Evolutionary conservation across 108 stramenopile species (phyloP), one percentile per base, ranked within the genome.

Genomic region (Pseudonitzschia multistriata): DNA sequence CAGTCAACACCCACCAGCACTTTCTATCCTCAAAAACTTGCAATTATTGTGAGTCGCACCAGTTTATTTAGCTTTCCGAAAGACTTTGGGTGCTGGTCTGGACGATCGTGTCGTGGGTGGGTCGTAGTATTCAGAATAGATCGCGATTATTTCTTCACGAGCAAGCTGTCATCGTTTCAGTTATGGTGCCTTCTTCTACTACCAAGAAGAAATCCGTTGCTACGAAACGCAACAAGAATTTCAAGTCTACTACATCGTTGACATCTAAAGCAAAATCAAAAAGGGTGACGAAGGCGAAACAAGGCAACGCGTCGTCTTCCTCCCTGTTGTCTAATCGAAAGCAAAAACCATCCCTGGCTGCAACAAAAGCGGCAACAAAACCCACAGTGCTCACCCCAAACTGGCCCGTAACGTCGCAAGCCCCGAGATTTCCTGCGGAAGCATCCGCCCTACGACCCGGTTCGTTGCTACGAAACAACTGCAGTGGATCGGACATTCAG

Each of bases 401-500:
- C 25, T 78, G 70, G 71, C 77, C 77, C 15, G 71, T 78, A 5
- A 28, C 50, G 30, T 61, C 69, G 15, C 15, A 35, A 57, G 66
- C 71, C 17, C 71, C 64, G 14, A 28, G n/a, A 3, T 34, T 72
- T 52, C 53, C 74, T n/a, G 5, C 62, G 28, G 50, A 37, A 19
- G 66, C 65, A 13, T 67, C 74, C 29, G 71, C 76, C 14, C 47
- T 83, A 25, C 19, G 27, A 14, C 82, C 82, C 19, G 82, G 82
- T 36, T 63, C 72, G 7, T 52, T 71, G 24, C 34, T 83, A 24
- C 74, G 50, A 29, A 49, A 76, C 24, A 30, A 19, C 6, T 83
- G 82, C 48, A 71, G 48, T 45, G 82, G 82, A 52, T 22, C 33
- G 22, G 82, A 83, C 50, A 76, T 83, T 53, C 75, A 73, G n/a